phyloP scores from a whole-genome alignment of 2,329 filamentous ascomycete genomes.

The Gnomoniopsis smithogilvyi region DNA sequence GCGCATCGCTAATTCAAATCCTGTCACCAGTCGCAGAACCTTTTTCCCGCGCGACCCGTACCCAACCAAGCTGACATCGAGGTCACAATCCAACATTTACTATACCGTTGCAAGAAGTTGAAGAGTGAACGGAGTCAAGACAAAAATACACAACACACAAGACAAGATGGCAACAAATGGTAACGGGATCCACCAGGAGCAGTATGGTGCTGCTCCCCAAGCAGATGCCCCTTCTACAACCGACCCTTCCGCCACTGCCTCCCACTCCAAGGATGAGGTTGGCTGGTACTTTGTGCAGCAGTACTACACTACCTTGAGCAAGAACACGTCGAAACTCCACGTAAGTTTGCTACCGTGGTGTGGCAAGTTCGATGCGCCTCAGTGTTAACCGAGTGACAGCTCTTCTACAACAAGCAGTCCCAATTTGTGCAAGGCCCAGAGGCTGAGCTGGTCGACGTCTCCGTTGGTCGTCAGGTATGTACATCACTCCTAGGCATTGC shows the following conservation, averaged over 20 bases:
- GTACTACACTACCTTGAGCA: slow-evolving; percentile 97
- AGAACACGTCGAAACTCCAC: slow-evolving; percentile 88
- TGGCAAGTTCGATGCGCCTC: background rate
- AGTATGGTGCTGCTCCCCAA: slow-evolving; percentile 33
- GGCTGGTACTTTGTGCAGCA: slow-evolving; percentile 99
- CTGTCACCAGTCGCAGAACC: background rate
- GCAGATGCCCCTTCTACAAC: slow-evolving; percentile 28
- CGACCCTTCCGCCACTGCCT: slow-evolving; percentile 34
- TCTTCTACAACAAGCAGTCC: slow-evolving; percentile 95
- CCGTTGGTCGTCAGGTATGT: slow-evolving; percentile 81
- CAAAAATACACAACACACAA: slow-evolving; percentile 18
- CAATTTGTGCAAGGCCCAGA: slow-evolving; percentile 92
- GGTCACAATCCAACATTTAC: background rate
- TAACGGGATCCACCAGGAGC: slow-evolving; percentile 44
- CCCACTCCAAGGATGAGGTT: slow-evolving; percentile 82
- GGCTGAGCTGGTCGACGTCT: slow-evolving; percentile 82
- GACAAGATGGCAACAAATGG: slow-evolving; percentile 56
- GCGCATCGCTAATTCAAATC: background rate
- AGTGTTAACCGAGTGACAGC: slow-evolving; percentile 36
- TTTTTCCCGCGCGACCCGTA: background rate
- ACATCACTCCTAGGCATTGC: background rate
- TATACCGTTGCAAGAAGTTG: background rate
- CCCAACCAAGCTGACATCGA: background rate
- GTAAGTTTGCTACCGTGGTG: slow-evolving; percentile 38
- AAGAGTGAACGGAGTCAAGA: background rate